Evolutionary conservation across 805 yeast genomes (phyloP).

Genomic region (Zygosaccharomyces pseudorouxii): DNA sequence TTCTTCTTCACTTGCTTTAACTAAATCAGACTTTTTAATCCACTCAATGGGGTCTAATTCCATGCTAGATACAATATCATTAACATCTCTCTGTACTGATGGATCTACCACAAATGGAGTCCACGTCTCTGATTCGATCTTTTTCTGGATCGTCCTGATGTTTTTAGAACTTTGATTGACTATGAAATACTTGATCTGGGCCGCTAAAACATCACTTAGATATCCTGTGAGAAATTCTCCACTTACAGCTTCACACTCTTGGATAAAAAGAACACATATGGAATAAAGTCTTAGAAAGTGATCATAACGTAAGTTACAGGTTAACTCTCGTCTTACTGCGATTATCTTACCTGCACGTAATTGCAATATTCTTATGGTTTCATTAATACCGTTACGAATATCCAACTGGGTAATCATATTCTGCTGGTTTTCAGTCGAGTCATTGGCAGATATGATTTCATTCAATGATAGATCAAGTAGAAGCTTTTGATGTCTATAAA

Average conservation of each 20-base stretch:
- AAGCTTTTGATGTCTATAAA: constrained; percentile 74
- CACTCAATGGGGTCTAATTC: constrained; percentile 46
- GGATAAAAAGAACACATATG: constrained; percentile 61
- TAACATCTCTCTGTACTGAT: constrained; percentile 45
- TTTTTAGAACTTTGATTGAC: constrained; percentile 50
- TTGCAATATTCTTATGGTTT: constrained; percentile 68
- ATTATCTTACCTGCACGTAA: constrained; percentile 72
- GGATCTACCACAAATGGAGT: constrained; percentile 57
- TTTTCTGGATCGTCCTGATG: constrained; percentile 42
- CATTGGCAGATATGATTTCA: constrained; percentile 31
- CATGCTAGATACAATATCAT: constrained; percentile 47
- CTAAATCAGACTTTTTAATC: constrained; percentile 38
- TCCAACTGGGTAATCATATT: constrained; percentile 55
- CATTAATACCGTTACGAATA: constrained; percentile 58
- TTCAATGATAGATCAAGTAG: constrained; percentile 66
- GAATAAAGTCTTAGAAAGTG: constrained; percentile 65
- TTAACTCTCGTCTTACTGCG: constrained; percentile 69
- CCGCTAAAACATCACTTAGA: constrained; percentile 62
- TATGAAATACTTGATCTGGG: constrained; percentile 59
- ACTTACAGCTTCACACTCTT: constrained; percentile 78
- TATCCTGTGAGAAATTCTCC: constrained; percentile 57
- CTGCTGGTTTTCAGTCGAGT: constrained; percentile 26
- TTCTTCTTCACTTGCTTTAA: constrained; percentile 5
- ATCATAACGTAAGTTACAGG: constrained; percentile 51
- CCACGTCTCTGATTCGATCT: constrained; percentile 74